Evolutionary conservation across 2,329 filamentous ascomycete species (phyloP).

Genomic region (Ceratocystis ficicola): DNA sequence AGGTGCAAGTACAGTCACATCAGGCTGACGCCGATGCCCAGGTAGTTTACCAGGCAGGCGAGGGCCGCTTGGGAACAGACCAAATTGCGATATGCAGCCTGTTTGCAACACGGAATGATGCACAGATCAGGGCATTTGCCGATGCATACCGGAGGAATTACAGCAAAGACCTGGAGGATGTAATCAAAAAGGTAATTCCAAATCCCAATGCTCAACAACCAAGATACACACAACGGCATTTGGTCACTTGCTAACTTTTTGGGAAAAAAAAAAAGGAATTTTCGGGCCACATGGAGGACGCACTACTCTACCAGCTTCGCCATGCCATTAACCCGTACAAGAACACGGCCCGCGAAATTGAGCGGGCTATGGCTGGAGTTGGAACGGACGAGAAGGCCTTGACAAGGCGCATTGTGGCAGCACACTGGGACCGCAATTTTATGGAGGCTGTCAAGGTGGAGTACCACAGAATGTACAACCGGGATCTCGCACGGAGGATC

Average conservation of each 20-base stretch:
- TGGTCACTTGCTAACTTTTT: not conserved
- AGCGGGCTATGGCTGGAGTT: constrained; percentile 72
- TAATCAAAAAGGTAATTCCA: constrained; percentile 53
- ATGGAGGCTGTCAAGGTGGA: constrained; percentile 67
- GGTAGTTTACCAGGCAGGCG: constrained; percentile 64
- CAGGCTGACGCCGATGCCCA: constrained; percentile 64
- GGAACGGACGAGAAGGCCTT: constrained; percentile 80
- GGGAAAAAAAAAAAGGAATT: constrained; percentile 56
- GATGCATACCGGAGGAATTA: constrained; percentile 64
- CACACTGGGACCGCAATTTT: constrained; percentile 69
- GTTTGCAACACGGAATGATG: constrained; percentile 61
- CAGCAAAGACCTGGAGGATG: constrained; percentile 54
- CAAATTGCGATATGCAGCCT: constrained; percentile 68
- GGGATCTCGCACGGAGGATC: constrained; percentile 56
- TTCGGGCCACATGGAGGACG: constrained; percentile 82
- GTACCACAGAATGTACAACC: constrained; percentile 59
- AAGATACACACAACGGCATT: no score
- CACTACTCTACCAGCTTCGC: constrained; percentile 66
- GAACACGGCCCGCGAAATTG: constrained; percentile 70
- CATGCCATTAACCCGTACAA: constrained; percentile 68
- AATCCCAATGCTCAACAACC: no score
- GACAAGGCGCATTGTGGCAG: constrained; percentile 61
- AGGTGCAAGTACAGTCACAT: constrained; percentile 57
- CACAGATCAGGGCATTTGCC: constrained; percentile 70
- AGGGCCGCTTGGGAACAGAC: constrained; percentile 61